These are phyloP conservation scores for Aspergillus fumigatiaffinis DNA, from an alignment of 2,329 filamentous ascomycete genomes.

Conservation along the genomic window DNA sequence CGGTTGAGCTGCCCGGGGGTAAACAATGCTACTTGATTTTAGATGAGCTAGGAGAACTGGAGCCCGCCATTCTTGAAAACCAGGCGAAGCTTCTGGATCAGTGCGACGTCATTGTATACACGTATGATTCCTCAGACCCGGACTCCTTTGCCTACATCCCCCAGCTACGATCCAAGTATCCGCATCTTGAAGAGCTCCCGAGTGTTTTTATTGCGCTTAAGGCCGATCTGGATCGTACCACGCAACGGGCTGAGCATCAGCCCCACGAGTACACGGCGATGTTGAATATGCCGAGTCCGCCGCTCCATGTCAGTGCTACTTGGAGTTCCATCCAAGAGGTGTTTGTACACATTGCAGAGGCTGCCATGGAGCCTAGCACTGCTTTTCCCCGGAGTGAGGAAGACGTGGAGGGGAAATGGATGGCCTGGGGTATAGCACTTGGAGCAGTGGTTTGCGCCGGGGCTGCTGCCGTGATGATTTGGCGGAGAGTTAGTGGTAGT, in stretches of 20 bases:
- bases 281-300: slow-evolving; percentile 77
- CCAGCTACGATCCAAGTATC: slow-evolving; percentile 70
- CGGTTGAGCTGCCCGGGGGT: slow-evolving; percentile 89
- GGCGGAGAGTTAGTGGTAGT: slow-evolving; percentile 48
- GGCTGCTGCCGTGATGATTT: slow-evolving; percentile 57
- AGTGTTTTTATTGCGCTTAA: slow-evolving; percentile 91
- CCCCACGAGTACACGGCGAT: slow-evolving; percentile 86
- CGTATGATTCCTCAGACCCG: slow-evolving; percentile 94
- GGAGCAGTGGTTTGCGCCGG: slow-evolving; percentile 63
- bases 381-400: slow-evolving; percentile 89
- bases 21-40: slow-evolving; percentile 97
- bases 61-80: slow-evolving; percentile 91
- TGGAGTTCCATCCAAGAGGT: slow-evolving; percentile 94
- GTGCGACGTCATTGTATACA: slow-evolving; percentile 91
- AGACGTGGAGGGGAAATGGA: slow-evolving; percentile 70
- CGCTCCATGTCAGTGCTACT: slow-evolving; percentile 88
- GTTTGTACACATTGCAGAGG: slow-evolving; percentile 87
- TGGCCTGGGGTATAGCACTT: slow-evolving; percentile 78
- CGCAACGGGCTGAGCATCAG: slow-evolving; percentile 85
- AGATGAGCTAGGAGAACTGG: slow-evolving; percentile 91
- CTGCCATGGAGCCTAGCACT: slow-evolving; percentile 81
- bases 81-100: slow-evolving; percentile 76
- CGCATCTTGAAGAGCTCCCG: slow-evolving; percentile 82
- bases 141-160: slow-evolving; percentile 94
- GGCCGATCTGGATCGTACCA: slow-evolving; percentile 92